Evolutionary conservation across 164 flowering plant genomes (phyloP).

Genomic region (Dillenia suffruticosa): DNA sequence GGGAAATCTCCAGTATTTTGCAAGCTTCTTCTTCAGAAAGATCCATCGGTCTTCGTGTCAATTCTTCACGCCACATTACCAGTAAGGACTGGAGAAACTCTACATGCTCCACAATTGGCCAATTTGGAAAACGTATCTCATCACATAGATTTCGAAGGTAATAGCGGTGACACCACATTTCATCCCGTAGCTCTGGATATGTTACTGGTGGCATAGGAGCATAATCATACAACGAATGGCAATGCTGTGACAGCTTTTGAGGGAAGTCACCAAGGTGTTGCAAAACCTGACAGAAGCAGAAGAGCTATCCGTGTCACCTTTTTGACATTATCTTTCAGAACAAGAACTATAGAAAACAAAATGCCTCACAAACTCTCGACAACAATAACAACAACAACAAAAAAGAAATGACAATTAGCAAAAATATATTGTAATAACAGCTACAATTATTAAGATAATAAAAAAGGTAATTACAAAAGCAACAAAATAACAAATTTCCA

Average conservation of each 20-base stretch:
- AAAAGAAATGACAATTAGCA: neutral
- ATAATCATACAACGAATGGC: constrained; percentile 93
- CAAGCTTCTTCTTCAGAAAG: constrained; percentile 99
- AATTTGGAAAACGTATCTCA: constrained; percentile 94
- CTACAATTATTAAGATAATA: neutral
- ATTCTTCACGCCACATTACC: constrained; percentile 99
- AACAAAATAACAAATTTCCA: neutral
- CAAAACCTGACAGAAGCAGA: constrained; percentile 57
- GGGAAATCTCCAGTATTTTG: constrained; percentile 83
- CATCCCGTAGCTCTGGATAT: constrained; percentile 94
- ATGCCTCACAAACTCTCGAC: too few relatives aligned
- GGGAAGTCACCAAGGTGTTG: constrained; percentile 99
- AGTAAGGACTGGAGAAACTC: constrained; percentile 92
- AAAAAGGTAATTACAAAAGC: constrained; percentile 1
- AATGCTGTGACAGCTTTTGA: constrained; percentile 93
- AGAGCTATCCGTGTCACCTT: neutral
- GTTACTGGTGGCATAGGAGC: constrained; percentile 99
- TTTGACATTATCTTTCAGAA: too few relatives aligned
- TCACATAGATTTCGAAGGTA: constrained; percentile 95
- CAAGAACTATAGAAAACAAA: too few relatives aligned
- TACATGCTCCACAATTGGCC: constrained; percentile 99
- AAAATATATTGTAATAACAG: neutral
- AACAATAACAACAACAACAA: neutral
- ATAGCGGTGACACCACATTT: constrained; percentile 99
- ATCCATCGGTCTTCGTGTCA: constrained; percentile 97